Conservation (phyloP, 1,139 yeast species). For the Citeromyces hawaiiensis region DNA sequence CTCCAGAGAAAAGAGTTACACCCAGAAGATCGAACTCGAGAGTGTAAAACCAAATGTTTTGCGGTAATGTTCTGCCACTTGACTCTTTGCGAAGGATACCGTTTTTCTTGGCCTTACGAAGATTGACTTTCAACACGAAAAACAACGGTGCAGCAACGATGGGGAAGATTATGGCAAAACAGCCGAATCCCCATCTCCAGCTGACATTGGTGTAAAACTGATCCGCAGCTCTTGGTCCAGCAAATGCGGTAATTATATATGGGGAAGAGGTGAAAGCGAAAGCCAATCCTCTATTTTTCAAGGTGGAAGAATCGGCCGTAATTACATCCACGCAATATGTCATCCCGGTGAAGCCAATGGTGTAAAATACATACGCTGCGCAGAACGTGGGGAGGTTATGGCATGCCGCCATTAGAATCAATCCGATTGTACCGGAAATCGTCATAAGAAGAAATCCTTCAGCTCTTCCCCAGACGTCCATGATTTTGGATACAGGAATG, state of each 20-base stretch:
- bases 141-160: conserved; percentile 17
- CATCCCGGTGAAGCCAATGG: conserved; percentile 15
- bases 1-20: conserved; percentile 21
- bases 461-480: conserved; percentile 19
- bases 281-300: conserved; percentile 17
- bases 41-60: conserved; percentile 10
- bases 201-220: conserved; percentile 8
- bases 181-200: conserved; percentile 23
- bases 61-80: conserved; percentile 8
- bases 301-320: conserved; percentile 17
- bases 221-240: conserved; percentile 14
- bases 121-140: conserved; percentile 14
- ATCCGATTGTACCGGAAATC: conserved; percentile 11
- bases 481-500: conserved; percentile 23
- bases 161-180: conserved; percentile 20
- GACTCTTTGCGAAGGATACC: conserved; percentile 10
- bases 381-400: conserved; percentile 12
- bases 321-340: conserved; percentile 13
- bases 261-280: conserved; percentile 17
- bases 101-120: conserved; percentile 14
- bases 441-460: conserved; percentile 16
- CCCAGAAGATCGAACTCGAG: conserved; percentile 23
- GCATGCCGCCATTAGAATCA: conserved; percentile 17
- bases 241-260: conserved; percentile 16
- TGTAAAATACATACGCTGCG: conserved; percentile 17